Evolutionary conservation across 345 rosid species (phyloP).

Genomic region (Bruguiera gymnorhiza): DNA sequence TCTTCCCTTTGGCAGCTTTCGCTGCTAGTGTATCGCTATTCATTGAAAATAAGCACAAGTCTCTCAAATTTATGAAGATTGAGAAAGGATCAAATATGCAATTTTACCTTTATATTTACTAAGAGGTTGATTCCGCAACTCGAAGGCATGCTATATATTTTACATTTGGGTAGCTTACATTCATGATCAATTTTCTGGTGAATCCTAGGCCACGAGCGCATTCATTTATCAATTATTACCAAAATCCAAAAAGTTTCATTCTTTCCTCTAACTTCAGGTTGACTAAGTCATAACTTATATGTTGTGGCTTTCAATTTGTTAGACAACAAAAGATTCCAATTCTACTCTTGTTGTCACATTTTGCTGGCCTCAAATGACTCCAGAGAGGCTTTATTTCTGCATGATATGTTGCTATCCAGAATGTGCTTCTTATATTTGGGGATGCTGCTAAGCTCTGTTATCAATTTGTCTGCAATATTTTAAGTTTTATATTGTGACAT

Average conservation of each 20-base stretch:
- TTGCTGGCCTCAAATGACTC: neutral
- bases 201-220: neutral
- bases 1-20: too few relatives aligned
- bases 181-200: too few relatives aligned
- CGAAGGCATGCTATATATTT: too few relatives aligned
- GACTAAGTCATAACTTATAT: neutral
- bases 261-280: neutral
- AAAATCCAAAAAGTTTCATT: neutral
- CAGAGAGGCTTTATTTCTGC: neutral
- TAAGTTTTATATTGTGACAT: constrained; percentile 8
- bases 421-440: neutral
- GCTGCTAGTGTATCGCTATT: too few relatives aligned
- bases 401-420: neutral
- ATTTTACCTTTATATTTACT: too few relatives aligned
- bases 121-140: too few relatives aligned
- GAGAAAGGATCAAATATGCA: too few relatives aligned
- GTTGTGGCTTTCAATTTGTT: neutral
- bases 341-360: neutral
- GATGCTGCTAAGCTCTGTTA: neutral
- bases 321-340: neutral
- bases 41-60: too few relatives aligned
- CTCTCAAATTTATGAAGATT: too few relatives aligned
- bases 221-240: neutral
- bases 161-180: too few relatives aligned
- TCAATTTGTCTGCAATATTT: neutral